Evolutionary conservation across 2,329 filamentous ascomycete genomes (phyloP).

Genomic region (Aspergillus luchuensis): DNA sequence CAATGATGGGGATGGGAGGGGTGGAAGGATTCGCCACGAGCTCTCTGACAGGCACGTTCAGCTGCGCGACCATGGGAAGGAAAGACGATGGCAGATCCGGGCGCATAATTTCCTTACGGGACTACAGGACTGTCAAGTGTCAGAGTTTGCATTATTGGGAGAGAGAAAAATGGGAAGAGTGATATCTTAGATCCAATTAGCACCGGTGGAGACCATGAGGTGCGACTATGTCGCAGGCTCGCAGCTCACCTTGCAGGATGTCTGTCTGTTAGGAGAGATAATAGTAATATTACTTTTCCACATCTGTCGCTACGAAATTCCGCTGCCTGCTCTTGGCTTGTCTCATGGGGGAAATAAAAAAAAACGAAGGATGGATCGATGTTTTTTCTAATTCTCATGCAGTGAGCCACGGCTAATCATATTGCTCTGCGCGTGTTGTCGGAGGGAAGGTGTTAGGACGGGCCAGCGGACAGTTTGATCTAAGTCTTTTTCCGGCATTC

Average conservation of each 20-base stretch:
- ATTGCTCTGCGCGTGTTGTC: not conserved
- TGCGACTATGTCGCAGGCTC: not conserved
- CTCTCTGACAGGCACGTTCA: constrained; percentile 4
- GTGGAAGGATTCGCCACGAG: not conserved
- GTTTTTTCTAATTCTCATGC: too few relatives aligned
- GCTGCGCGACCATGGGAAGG: not conserved
- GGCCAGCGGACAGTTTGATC: not conserved
- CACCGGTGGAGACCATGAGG: not conserved
- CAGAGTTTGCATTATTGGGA: not conserved
- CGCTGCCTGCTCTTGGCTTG: constrained; percentile 6
- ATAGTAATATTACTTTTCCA: not conserved
- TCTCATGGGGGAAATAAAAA: not conserved
- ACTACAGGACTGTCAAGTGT: not conserved
- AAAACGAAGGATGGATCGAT: not conserved
- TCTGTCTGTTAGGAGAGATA: not conserved
- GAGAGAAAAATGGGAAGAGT: too few relatives aligned
- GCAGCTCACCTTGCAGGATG: not conserved
- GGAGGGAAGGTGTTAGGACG: not conserved
- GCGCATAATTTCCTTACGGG: not conserved
- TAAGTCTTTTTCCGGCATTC: not conserved
- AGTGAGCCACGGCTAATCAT: not conserved
- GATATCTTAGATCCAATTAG: not conserved
- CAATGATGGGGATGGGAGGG: too few relatives aligned
- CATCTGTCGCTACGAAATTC: not conserved
- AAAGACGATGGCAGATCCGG: not conserved